A percentile compares a stretch with the other conserved stretches of the same genome.
Evolutionary conservation across 768 basidiomycete genomes (phyloP).

Genomic region (Postia placenta): DNA sequence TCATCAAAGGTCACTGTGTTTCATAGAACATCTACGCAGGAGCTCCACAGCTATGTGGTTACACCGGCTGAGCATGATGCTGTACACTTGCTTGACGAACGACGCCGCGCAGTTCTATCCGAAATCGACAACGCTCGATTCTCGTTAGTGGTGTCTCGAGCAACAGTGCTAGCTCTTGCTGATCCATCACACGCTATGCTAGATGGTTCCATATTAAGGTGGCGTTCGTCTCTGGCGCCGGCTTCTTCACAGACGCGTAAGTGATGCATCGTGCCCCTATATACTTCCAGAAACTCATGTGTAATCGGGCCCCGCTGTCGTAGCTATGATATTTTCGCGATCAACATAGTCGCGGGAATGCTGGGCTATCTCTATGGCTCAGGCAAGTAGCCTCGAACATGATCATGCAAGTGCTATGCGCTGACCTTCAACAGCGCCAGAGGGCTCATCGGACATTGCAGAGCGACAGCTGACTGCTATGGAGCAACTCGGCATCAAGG

Average conservation of each 20-base stretch:
- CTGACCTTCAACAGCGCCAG: neutral
- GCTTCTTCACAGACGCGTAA: constrained; percentile 27
- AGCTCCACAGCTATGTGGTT: constrained; percentile 1
- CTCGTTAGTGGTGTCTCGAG: constrained; percentile 29
- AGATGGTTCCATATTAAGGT: constrained; percentile 49
- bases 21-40: neutral
- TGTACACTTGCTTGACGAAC: constrained; percentile 23
- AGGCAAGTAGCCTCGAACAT: neutral
- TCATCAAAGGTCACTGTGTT: neutral
- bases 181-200: no score
- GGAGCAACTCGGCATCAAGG: constrained; percentile 43
- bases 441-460: neutral
- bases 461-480: constrained; percentile 28
- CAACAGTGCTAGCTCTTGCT: no score
- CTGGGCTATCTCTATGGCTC: constrained; percentile 37
- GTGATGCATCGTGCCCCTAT: constrained; percentile 1
- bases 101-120: constrained; percentile 38
- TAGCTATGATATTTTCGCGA: constrained; percentile 35
- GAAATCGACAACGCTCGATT: constrained; percentile 49
- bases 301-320: no score
- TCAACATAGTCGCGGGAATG: constrained; percentile 41
- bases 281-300: no score
- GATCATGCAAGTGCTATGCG: no score
- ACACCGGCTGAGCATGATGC: neutral
- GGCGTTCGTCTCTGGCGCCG: constrained; percentile 28